A percentile compares a stretch with the other conserved stretches of the same genome.
phyloP scores from a whole-genome alignment of 306 rosid species.

The Vigna angularis region DNA sequence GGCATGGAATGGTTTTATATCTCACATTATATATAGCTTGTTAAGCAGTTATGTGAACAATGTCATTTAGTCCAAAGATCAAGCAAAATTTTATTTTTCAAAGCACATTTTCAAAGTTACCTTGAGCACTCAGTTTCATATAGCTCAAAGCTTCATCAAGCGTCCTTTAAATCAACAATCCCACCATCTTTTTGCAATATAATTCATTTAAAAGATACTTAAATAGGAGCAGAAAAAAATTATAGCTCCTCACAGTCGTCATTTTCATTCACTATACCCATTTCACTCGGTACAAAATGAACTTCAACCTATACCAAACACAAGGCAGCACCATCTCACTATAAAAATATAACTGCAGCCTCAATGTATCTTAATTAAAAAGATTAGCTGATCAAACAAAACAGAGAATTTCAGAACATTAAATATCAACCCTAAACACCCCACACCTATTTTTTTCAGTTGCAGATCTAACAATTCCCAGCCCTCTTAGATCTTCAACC shows the following conservation, averaged over 20 bases:
- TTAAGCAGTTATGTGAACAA: not conserved
- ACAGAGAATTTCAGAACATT: not conserved
- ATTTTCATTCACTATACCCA: not conserved
- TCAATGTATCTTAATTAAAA: not conserved
- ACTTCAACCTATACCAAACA: not conserved
- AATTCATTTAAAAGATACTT: not conserved
- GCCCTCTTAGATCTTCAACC: conserved; percentile 10
- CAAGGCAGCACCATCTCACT: not conserved
- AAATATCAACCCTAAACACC: conserved; percentile 1
- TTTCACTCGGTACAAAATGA: not conserved
- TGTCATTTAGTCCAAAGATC: not conserved
- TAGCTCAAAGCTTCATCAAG: conserved; percentile 19
- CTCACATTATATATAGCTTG: not conserved
- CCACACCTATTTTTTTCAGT: not conserved
- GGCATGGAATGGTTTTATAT: not conserved
- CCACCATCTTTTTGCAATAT: not conserved
- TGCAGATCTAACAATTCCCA: conserved; percentile 45
- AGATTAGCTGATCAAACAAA: not conserved
- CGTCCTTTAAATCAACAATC: conserved; percentile 4
- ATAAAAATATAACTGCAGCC: not conserved
- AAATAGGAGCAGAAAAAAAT: not conserved
- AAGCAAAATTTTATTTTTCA: conserved; percentile 4
- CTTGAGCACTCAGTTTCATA: not conserved
- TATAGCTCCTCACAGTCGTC: not conserved
- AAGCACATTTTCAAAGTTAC: not conserved